phyloP scores from a whole-genome alignment of 2,329 filamentous ascomycete species.

The Neopestalotiopsis sp. region DNA sequence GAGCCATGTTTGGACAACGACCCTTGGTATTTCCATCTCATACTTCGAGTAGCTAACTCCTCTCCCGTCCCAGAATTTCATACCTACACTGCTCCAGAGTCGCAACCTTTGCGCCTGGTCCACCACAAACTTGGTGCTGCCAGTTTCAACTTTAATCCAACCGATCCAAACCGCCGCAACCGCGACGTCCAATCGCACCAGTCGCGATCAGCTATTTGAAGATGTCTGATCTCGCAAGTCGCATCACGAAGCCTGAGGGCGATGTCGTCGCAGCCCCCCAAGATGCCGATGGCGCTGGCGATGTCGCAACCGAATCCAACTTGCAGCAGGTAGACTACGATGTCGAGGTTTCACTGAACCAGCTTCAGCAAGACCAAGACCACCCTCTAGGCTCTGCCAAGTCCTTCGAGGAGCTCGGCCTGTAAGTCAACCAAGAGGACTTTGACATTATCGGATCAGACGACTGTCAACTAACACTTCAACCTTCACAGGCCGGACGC shows the following conservation, averaged over 20 bases:
- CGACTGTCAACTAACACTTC: neutral
- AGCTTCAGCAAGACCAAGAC: constrained; percentile 83
- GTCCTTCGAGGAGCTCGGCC: constrained; percentile 81
- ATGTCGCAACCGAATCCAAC: constrained; percentile 51
- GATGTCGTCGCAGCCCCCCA: constrained; percentile 27
- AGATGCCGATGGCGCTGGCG: constrained; percentile 39
- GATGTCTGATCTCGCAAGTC: constrained; percentile 57
- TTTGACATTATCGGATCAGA: neutral
- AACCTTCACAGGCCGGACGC: constrained; percentile 23
- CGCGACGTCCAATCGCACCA: neutral
- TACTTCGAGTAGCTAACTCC: neutral
- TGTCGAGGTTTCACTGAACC: constrained; percentile 90
- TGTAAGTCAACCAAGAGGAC: constrained; percentile 62
- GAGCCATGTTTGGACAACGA: neutral
- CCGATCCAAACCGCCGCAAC: neutral
- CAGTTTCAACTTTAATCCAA: neutral
- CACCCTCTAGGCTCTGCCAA: constrained; percentile 87
- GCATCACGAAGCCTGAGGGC: constrained; percentile 50
- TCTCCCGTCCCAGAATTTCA: neutral
- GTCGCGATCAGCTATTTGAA: constrained; percentile 1
- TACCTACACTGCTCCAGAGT: neutral
- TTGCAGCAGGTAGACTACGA: constrained; percentile 78
- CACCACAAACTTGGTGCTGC: no score
- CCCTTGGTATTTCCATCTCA: neutral
- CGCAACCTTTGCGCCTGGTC: neutral